Evolutionary conservation across 1,139 yeast species (phyloP), one percentile per base, ranked within the genome.

Genomic region (Wickerhamomyces sp.): DNA sequence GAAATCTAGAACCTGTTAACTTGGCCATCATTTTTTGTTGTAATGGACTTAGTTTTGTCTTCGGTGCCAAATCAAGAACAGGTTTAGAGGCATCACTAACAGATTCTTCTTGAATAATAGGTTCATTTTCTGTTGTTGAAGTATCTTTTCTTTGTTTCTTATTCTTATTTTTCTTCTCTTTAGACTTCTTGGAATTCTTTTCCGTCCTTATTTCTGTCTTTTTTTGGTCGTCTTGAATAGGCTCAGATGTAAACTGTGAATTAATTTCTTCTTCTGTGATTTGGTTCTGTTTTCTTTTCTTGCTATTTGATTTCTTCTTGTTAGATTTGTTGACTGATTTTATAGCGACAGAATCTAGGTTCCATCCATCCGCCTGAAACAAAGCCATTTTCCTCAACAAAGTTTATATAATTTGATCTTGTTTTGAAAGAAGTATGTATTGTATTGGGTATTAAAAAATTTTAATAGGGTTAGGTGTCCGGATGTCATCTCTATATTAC

Each of bases 11-110:
- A 0, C 98, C 99, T 2, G 95, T 79, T 35, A 92, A 73, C 60
- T 92, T 92, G 36, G 87, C 89, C 81, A 88, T 78, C 97, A 92
- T 92, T 58, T 92, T 94, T 54, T 85, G 88, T 61, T 94, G 98
- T 49, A 94, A 67, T 14, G 97, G 96, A 0, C 97, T 90, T 38
- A 92, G 67, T 42, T 82, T 81, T 1, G 68, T 51, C 28, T 48
- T 49, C 31, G 48, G 44, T 20, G 58, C 46, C 21, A 49, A 37
- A 10, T 44, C 52, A 27, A 49, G 37, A 36, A 45, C 39, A 30
- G 49, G 45, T 32, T 33, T 26, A 20, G 40, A n/a, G n/a, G n/a
- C n/a, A n/a, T n/a, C n/a, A n/a, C n/a, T n/a, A n/a, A n/a, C 19
- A 38, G 41, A 20, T 28, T 50, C 46, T 28, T 50, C 45, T 29